These are phyloP conservation scores for Uronychia binucleata DNA, from an alignment of 73 alveolate genomes.

Conservation along the genomic window DNA sequence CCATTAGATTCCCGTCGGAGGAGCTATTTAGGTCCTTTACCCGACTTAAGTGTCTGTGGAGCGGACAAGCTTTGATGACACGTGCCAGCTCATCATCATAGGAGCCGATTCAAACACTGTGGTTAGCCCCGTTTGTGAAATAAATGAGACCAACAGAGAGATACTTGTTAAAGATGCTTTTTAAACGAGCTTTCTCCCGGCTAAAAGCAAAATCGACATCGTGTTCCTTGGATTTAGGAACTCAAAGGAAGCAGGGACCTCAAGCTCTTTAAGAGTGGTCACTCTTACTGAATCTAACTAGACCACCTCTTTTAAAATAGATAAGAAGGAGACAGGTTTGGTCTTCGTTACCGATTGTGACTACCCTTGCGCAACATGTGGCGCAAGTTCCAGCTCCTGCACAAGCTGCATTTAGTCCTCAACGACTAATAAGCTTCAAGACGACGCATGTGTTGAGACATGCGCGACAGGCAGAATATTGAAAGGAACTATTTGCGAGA, in stretches of 20 bases:
- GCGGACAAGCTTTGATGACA: neutral
- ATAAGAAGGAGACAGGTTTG: conserved; percentile 32
- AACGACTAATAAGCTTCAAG: conserved; percentile 38
- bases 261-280: conserved; percentile 31
- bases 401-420: conserved; percentile 41
- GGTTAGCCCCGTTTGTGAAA: neutral
- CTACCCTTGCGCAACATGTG: conserved; percentile 59
- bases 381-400: conserved; percentile 25
- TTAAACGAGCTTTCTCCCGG: conserved; percentile 22
- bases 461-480: conserved; percentile 39
- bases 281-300: conserved; percentile 19
- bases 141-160: conserved; percentile 27
- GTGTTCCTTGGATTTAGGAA: conserved; percentile 29
- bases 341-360: conserved; percentile 41
- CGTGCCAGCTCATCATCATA: neutral
- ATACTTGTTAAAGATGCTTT: conserved; percentile 35
- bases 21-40: conserved; percentile 12
- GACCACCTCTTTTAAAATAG: conserved; percentile 37
- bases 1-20: conserved; percentile 14
- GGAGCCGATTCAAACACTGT: neutral
- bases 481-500: conserved; percentile 33
- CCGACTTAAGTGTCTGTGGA: conserved; percentile 6
- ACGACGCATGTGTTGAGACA: conserved; percentile 41
- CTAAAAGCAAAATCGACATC: conserved; percentile 10
- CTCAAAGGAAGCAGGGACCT: neutral